Conservation (phyloP, 306 rosid species). For the Echinosophora koreensis region DNA sequence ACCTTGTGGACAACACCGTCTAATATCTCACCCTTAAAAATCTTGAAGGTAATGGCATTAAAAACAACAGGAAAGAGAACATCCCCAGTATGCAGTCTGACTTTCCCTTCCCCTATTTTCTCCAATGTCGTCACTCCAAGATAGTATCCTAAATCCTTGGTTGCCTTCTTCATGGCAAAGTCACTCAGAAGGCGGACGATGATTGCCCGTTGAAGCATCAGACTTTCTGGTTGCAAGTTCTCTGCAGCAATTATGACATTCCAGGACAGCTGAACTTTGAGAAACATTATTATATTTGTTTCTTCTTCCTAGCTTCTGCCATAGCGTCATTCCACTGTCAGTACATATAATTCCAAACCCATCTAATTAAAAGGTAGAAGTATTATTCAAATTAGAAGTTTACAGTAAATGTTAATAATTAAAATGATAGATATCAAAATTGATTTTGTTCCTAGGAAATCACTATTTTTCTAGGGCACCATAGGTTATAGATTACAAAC, state of each 20-base stretch:
- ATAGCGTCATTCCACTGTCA: slow-evolving; percentile 34
- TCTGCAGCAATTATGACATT: slow-evolving; percentile 83
- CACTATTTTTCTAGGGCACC: slow-evolving; percentile 7
- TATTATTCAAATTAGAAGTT: slow-evolving; percentile 14
- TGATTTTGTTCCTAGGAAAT: slow-evolving; percentile 30
- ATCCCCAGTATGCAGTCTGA: slow-evolving; percentile 78
- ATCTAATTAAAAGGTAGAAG: slow-evolving; percentile 18
- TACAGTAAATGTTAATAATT: slow-evolving; percentile 15
- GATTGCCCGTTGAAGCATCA: slow-evolving; percentile 79
- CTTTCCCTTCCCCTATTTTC: slow-evolving; percentile 80
- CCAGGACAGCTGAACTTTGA: slow-evolving; percentile 79
- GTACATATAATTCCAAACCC: background rate
- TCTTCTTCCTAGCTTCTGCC: slow-evolving; percentile 42
- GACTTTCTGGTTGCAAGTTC: slow-evolving; percentile 62
- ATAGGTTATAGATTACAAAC: background rate
- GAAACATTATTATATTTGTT: slow-evolving; percentile 56
- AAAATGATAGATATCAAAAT: background rate
- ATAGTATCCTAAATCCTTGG: slow-evolving; percentile 79
- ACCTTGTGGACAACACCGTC: slow-evolving; percentile 86
- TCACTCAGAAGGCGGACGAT: slow-evolving; percentile 66
- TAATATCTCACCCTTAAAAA: slow-evolving; percentile 76
- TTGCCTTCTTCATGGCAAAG: slow-evolving; percentile 73
- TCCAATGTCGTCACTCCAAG: slow-evolving; percentile 79
- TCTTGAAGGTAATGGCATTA: slow-evolving; percentile 77
- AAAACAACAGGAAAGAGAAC: slow-evolving; percentile 83